phyloP scores from a whole-genome alignment of 495 filamentous ascomycete genomes.

The Monascus purpureus region DNA sequence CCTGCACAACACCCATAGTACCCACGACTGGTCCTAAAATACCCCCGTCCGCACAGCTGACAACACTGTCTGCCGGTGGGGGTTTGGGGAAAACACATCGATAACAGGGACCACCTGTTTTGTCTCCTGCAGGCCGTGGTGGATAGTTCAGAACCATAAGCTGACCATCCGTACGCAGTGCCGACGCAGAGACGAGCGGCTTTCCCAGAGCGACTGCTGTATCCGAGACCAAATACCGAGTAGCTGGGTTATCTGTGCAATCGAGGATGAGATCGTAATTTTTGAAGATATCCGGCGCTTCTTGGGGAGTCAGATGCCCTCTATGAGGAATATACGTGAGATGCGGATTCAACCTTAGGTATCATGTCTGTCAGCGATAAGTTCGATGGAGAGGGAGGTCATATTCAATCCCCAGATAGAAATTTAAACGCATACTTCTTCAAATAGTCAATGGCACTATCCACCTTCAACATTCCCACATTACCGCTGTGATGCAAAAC shows the following conservation, averaged over 20 bases:
- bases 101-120: slow-evolving; percentile 65
- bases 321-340: slow-evolving; percentile 46
- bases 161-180: slow-evolving; percentile 76
- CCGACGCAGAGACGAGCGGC: slow-evolving; percentile 77
- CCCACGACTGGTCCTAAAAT: slow-evolving; percentile 89
- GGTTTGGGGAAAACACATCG: slow-evolving; percentile 84
- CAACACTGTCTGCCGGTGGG: slow-evolving; percentile 61
- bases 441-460: slow-evolving; percentile 58
- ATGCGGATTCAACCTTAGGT: slow-evolving; percentile 52
- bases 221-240: slow-evolving; percentile 88
- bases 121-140: slow-evolving; percentile 31
- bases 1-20: slow-evolving; percentile 85
- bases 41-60: slow-evolving; percentile 81
- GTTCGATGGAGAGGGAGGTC: too few relatives aligned
- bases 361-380: too few relatives aligned
- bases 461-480: slow-evolving; percentile 70
- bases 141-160: slow-evolving; percentile 61
- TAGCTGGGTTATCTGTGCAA: slow-evolving; percentile 84
- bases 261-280: slow-evolving; percentile 78
- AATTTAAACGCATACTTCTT: slow-evolving; percentile 32
- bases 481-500: slow-evolving; percentile 58
- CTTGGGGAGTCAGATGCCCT: slow-evolving; percentile 46
- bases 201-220: slow-evolving; percentile 66
- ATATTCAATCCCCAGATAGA: background rate
- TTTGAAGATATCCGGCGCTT: slow-evolving; percentile 46